These are phyloP conservation scores for Plectosphaerella cucumerina DNA, from an alignment of 2,329 filamentous ascomycete species.

Conservation along the genomic window DNA sequence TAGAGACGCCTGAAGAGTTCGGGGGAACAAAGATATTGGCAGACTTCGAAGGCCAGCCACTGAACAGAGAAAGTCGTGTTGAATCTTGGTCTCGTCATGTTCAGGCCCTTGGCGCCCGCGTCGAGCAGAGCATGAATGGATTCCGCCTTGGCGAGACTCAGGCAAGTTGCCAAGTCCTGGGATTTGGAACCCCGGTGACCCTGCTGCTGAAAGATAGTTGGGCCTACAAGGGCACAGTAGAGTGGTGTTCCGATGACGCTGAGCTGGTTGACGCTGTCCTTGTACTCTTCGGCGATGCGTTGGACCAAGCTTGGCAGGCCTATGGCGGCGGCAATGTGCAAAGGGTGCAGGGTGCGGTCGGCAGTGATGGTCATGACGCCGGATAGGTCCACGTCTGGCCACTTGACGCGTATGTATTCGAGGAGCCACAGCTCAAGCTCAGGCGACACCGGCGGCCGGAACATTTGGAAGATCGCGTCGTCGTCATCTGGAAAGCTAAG, in stretches of 20 bases:
- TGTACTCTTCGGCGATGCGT: constrained; percentile 5
- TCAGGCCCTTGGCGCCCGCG: constrained; percentile 9
- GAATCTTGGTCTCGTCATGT: neutral
- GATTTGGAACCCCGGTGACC: neutral
- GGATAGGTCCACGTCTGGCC: constrained; percentile 20
- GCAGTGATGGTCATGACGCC: constrained; percentile 24
- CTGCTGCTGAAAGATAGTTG: constrained; percentile 13
- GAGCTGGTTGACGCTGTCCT: constrained; percentile 12
- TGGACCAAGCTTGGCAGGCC: constrained; percentile 23
- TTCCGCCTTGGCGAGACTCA: constrained; percentile 9
- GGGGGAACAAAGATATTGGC: neutral
- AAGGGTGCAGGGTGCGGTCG: constrained; percentile 19
- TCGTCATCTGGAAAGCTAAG: constrained; percentile 16
- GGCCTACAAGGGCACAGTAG: constrained; percentile 28
- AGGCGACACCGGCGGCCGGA: constrained; percentile 17
- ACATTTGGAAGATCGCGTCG: constrained; percentile 21
- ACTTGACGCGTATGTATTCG: constrained; percentile 25
- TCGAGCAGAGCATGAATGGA: constrained; percentile 22
- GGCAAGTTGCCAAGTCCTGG: neutral
- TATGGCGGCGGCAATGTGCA: constrained; percentile 30
- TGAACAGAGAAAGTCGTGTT: constrained; percentile 1
- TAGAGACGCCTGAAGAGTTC: neutral
- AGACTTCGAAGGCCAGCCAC: constrained; percentile 5
- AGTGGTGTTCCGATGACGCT: constrained; percentile 24
- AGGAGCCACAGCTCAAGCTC: constrained; percentile 32